Percentiles rank a stretch among this genome's conserved stretches.
These are phyloP conservation scores for Tylopilus orsonianus DNA, from an alignment of 1,284 basidiomycete species.

Conservation along the genomic window DNA sequence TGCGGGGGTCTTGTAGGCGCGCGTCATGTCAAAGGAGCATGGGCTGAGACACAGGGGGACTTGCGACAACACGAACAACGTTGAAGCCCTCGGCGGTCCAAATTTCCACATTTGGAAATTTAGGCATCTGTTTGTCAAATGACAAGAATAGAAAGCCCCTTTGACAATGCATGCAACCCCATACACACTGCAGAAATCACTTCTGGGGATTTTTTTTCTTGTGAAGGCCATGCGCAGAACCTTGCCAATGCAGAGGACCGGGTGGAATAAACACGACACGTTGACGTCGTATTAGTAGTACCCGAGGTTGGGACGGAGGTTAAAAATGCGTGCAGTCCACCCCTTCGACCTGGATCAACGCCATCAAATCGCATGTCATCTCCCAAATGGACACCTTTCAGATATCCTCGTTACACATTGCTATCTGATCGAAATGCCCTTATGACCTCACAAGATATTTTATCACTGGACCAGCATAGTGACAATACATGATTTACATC, in stretches of 20 bases:
- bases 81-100: constrained; percentile 5
- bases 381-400: no score
- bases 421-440: no score
- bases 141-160: constrained; percentile 19
- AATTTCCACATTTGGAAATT: constrained; percentile 22
- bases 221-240: no score
- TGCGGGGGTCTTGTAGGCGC: constrained; percentile 37
- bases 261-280: no score
- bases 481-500: no score
- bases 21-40: constrained; percentile 32
- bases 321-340: background rate
- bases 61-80: constrained; percentile 6
- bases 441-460: no score
- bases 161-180: background rate
- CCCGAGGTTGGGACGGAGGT: constrained; percentile 3
- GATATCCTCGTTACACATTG: no score
- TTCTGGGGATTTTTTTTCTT: no score
- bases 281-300: no score
- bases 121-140: constrained; percentile 11
- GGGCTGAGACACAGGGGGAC: constrained; percentile 21
- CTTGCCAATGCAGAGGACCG: no score
- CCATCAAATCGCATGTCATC: background rate
- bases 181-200: no score
- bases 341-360: constrained; percentile 8
- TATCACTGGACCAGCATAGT: no score